phyloP scores from a whole-genome alignment of 805 yeast genomes.

The Candida xiaguanensis region DNA sequence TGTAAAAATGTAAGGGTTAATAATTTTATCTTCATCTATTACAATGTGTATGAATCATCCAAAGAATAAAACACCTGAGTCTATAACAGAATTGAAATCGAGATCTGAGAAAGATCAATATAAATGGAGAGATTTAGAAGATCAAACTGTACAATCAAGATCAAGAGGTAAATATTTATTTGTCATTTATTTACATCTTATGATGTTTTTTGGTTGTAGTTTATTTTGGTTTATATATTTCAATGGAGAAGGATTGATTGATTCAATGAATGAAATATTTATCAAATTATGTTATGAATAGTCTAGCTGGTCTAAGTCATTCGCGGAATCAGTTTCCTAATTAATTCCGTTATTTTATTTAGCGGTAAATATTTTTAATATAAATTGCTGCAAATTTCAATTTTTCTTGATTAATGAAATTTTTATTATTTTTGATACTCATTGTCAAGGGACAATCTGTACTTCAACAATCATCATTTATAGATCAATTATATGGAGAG shows the following conservation, averaged over 20 bases:
- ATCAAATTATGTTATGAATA: conserved; percentile 6
- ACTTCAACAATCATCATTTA: conserved; percentile 8
- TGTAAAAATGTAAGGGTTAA: background rate
- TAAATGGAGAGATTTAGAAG: background rate
- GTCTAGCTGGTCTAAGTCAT: conserved; percentile 1
- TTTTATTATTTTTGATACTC: background rate
- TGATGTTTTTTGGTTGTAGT: conserved; percentile 1
- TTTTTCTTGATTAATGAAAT: conserved; percentile 2
- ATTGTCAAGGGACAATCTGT: conserved; percentile 1
- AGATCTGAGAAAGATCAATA: background rate
- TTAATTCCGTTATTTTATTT: background rate
- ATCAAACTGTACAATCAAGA: background rate
- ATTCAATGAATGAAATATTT: conserved; percentile 6
- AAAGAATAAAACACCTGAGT: background rate
- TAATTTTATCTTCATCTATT: too few species aligned
- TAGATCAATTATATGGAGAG: conserved; percentile 26
- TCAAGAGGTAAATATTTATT: background rate
- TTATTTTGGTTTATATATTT: conserved; percentile 1
- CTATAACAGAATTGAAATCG: background rate
- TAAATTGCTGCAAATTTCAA: background rate
- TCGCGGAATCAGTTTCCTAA: background rate
- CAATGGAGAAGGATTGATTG: background rate
- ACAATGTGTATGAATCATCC: conserved; percentile 5
- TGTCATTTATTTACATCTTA: background rate
- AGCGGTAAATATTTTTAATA: background rate